Evolutionary conservation across 169 alveolate species (phyloP), one percentile per base, ranked within the genome.

Genomic region (Eimeria brunetti): DNA sequence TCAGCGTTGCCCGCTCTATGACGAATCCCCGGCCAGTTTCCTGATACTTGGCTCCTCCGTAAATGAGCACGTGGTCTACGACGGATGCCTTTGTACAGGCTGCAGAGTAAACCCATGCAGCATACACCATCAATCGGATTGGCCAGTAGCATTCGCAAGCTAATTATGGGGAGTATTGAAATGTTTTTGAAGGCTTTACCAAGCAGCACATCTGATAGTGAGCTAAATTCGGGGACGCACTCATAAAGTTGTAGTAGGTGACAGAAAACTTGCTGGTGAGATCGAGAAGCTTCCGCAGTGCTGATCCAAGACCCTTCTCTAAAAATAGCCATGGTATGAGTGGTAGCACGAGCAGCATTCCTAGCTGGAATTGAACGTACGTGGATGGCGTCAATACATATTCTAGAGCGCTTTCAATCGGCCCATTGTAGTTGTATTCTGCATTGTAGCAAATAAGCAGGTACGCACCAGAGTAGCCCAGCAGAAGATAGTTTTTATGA

Each of bases 21-120:
- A 94, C 96, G 56, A 94, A 85, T 2, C 96, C 96, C 24, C 96
- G 88, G 18, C 96, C 96, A 24, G 96, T 94, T 73, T 84, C 96
- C 83, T 94, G 94, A 58, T 94, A 94, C 64, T 71, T 85, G 60
- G 96, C 96, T n/a, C 96, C 96, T n/a, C 96, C 96, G 81, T 84
- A 85, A 30, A 94, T 85, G 22, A 94, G 62, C 38, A 84, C 94
- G 84, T 85, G 94, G 60, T 94, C 96, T 67, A 94, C 73, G 53
- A 85, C 90, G 58, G 94, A 85, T 12, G 96, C 96, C 51, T 85
- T 84, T 41, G 96, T 94, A 53, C 94, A 89, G 30, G 91, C 96
- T 94, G 89, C 64, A 53, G 86, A 33, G 51, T 14, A 64, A 88
- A 86, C 0, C 18, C 80, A 38, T 0, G 46, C 67, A 44, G 73